Percentiles rank a stretch among this genome's conserved stretches.
phyloP scores from a whole-genome alignment of 2,329 filamentous ascomycete species.

The Phyllosticta ampelicida region DNA sequence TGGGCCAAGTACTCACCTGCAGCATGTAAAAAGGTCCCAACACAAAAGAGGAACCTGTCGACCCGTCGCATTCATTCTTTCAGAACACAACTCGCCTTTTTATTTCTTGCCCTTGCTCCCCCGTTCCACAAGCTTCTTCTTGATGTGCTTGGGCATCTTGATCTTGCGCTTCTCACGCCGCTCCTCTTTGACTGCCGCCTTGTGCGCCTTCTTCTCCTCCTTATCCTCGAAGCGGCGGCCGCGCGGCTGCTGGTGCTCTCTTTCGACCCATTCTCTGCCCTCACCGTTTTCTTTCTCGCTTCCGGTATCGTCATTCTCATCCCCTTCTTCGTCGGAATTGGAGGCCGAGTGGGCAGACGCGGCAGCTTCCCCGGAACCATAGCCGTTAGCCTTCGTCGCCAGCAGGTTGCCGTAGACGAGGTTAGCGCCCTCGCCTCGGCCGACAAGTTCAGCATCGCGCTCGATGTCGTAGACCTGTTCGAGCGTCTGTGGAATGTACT shows the following conservation, averaged over 20 bases:
- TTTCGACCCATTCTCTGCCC: constrained; percentile 20
- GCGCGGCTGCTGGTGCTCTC: constrained; percentile 18
- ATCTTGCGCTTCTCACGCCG: constrained; percentile 87
- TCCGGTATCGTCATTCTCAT: constrained; percentile 14
- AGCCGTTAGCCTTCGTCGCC: constrained; percentile 49
- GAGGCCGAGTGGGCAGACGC: constrained; percentile 25
- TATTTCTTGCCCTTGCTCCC: constrained; percentile 3
- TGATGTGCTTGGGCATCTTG: constrained; percentile 93
- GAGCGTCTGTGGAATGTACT: constrained; percentile 92
- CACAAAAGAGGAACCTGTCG: background rate
- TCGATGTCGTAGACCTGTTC: constrained; percentile 96
- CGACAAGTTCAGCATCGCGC: constrained; percentile 70
- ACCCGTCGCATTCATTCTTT: background rate
- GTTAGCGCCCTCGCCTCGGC: constrained; percentile 60
- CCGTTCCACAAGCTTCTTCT: constrained; percentile 68
- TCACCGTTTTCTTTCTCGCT: constrained; percentile 12
- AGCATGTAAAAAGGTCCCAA: background rate
- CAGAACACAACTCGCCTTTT: background rate
- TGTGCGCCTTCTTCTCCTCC: constrained; percentile 80
- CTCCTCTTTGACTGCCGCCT: constrained; percentile 84
- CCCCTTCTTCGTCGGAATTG: constrained; percentile 27
- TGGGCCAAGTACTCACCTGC: too few species aligned
- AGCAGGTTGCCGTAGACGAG: constrained; percentile 79
- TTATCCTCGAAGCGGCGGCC: constrained; percentile 68
- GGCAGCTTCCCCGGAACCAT: constrained; percentile 37